These are phyloP conservation scores for Dactylellina parvicollis DNA, from an alignment of 2,329 filamentous ascomycete species.

Conservation along the genomic window DNA sequence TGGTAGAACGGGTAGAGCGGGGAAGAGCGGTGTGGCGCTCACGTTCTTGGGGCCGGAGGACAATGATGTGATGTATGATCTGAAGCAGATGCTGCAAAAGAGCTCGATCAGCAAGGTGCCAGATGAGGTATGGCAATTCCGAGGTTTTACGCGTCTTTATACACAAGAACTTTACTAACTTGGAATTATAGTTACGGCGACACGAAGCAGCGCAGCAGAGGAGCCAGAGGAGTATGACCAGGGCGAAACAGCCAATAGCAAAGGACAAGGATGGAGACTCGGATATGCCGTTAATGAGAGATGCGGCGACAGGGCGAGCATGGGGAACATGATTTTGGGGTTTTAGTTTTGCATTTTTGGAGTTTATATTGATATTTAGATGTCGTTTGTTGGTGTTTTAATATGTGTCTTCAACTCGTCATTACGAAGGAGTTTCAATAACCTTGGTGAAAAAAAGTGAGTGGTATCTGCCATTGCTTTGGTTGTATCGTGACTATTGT, in stretches of 20 bases:
- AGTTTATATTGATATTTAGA: not conserved
- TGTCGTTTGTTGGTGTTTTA: not conserved
- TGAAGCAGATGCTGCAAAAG: slow-evolving; percentile 95
- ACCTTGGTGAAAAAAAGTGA: not conserved
- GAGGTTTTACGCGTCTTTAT: not conserved
- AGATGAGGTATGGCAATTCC: slow-evolving; percentile 67
- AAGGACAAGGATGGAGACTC: slow-evolving; percentile 52
- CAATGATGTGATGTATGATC: slow-evolving; percentile 86
- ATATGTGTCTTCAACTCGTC: not conserved
- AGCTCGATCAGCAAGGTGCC: slow-evolving; percentile 87
- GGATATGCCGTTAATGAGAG: slow-evolving; percentile 53
- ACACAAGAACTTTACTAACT: slow-evolving; percentile 19
- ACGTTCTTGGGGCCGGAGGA: slow-evolving; percentile 95
- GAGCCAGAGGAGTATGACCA: slow-evolving; percentile 64
- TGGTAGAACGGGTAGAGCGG: slow-evolving; percentile 94
- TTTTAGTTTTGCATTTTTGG: not conserved
- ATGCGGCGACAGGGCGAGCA: slow-evolving; percentile 42
- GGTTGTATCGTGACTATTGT: not conserved
- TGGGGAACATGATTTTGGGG: slow-evolving; percentile 33
- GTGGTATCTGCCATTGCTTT: slow-evolving; percentile 12
- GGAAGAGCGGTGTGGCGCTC: slow-evolving; percentile 94
- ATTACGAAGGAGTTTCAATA: not conserved
- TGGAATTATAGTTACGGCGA: slow-evolving; percentile 65
- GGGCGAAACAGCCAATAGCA: slow-evolving; percentile 31
- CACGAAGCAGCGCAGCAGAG: slow-evolving; percentile 93